Base-by-base conservation (phyloP, 345 rosid species). In the Geranium brycei region DNA sequence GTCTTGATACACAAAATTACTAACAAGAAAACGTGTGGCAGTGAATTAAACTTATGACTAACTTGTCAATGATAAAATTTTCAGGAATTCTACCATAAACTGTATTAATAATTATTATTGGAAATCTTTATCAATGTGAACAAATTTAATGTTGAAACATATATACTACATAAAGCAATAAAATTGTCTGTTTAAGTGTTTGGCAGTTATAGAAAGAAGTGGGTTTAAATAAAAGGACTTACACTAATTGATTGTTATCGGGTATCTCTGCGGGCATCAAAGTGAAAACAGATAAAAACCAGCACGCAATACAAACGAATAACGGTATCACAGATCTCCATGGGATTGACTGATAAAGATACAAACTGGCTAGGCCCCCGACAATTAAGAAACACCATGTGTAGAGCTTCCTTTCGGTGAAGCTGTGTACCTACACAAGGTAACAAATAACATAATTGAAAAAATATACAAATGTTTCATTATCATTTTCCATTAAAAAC, bases 241-340 rank as follows among this genome's bases (percentile, higher is more conserved):
- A 91, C 98, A 91, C 98, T 66, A 89, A 71, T 62, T 71, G 81
- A 78, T 87, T 91, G 65, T 91, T 87, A 68, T 91, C 96, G 12
- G 98, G 98, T 73, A 91, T 91, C 77, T 91, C 98, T 47, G 96
- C 98, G 14, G 98, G 98, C 96, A 89, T 89, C 77, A 87, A 75
- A 62, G 98, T 91, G 71, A 91, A 91, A 61, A 82, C 68, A 69
- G 96, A 91, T 59, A 91, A 64, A 78, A 83, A 81, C 88, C 95
- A 89, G 78, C 95, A 91, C 13, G 91, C 64, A 40, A 78, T 59
- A 67, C 87, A 83, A 67, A 87, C 86, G 74, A 89, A 91, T 79
- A 82, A 57, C 18, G 96, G 91, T 75, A 87, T 79, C 67, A 84
- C 81, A 57, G 87, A 84, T 84, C 85, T 83, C 95, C 89, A 81